phyloP scores from a whole-genome alignment of 306 rosid species.

The Lathyrus oleraceus region DNA sequence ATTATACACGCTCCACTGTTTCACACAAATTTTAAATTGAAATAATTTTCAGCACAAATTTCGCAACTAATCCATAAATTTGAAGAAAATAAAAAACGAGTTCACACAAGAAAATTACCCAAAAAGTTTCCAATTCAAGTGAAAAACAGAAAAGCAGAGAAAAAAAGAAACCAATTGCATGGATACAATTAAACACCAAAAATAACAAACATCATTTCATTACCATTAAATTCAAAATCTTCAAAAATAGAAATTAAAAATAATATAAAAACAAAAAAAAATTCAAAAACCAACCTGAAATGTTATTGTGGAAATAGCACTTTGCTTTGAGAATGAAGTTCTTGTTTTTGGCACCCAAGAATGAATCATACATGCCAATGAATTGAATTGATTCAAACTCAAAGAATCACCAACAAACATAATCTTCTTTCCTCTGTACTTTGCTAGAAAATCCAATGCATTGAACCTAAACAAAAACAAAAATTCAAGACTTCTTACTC shows the following conservation, averaged over 20 bases:
- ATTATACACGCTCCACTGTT: constrained; percentile 31
- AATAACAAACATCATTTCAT: constrained; percentile 25
- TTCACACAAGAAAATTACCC: constrained; percentile 26
- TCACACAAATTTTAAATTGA: not conserved
- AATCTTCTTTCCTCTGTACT: constrained; percentile 87
- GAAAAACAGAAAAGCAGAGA: not conserved
- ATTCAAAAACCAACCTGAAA: constrained; percentile 52
- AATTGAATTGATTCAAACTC: constrained; percentile 86
- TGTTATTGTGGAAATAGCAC: constrained; percentile 57
- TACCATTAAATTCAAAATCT: constrained; percentile 5
- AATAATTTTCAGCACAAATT: not conserved
- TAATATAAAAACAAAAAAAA: not conserved
- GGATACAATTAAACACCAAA: constrained; percentile 9
- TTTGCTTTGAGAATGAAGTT: constrained; percentile 36
- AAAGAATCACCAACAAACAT: constrained; percentile 96
- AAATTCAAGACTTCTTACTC: not conserved
- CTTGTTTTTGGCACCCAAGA: constrained; percentile 75
- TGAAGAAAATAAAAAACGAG: not conserved
- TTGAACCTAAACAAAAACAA: constrained; percentile 59
- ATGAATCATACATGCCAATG: constrained; percentile 84
- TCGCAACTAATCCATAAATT: not conserved
- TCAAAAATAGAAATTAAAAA: not conserved
- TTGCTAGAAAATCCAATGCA: constrained; percentile 60
- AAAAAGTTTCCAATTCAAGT: constrained; percentile 17
- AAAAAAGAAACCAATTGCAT: constrained; percentile 24